phyloP scores from a whole-genome alignment of 306 rosid genomes.

The Begonia loranthoides region DNA sequence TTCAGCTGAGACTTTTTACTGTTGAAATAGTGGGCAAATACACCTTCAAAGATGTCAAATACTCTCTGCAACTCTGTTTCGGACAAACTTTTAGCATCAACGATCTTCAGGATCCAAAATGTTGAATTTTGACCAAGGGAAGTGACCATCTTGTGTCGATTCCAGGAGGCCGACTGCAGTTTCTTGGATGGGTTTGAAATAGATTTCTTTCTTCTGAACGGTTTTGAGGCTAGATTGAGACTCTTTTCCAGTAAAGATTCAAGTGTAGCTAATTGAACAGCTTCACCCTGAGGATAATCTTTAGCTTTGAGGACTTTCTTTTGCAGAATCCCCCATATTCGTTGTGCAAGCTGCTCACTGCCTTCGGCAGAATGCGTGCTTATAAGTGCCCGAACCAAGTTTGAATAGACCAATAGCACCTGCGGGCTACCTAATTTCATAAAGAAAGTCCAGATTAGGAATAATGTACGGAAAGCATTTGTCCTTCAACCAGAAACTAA shows the following conservation, averaged over 20 bases:
- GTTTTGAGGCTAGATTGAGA: constrained; percentile 76
- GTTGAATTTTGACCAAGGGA: constrained; percentile 70
- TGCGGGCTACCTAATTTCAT: constrained; percentile 60
- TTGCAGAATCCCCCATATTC: constrained; percentile 85
- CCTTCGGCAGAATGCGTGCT: constrained; percentile 72
- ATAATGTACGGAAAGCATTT: not conserved
- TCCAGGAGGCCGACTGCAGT: constrained; percentile 52
- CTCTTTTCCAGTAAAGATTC: constrained; percentile 65
- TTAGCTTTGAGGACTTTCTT: constrained; percentile 69
- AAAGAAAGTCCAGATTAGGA: constrained; percentile 5
- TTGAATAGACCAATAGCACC: constrained; percentile 60
- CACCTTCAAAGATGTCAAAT: constrained; percentile 37
- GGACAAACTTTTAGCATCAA: constrained; percentile 48
- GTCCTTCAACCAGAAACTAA: too few species aligned
- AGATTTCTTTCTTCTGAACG: constrained; percentile 54
- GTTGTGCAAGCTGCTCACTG: constrained; percentile 84
- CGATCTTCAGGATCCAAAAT: constrained; percentile 73
- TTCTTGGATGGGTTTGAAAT: constrained; percentile 34
- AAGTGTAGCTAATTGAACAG: constrained; percentile 46
- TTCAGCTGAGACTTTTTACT: constrained; percentile 73
- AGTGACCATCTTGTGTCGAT: constrained; percentile 53
- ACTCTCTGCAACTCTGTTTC: constrained; percentile 40
- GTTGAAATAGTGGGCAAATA: constrained; percentile 43
- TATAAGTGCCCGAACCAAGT: constrained; percentile 57
- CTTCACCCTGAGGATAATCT: constrained; percentile 72